phyloP scores from a whole-genome alignment of 805 yeast genomes.

The Ogataea nonfermentans region DNA sequence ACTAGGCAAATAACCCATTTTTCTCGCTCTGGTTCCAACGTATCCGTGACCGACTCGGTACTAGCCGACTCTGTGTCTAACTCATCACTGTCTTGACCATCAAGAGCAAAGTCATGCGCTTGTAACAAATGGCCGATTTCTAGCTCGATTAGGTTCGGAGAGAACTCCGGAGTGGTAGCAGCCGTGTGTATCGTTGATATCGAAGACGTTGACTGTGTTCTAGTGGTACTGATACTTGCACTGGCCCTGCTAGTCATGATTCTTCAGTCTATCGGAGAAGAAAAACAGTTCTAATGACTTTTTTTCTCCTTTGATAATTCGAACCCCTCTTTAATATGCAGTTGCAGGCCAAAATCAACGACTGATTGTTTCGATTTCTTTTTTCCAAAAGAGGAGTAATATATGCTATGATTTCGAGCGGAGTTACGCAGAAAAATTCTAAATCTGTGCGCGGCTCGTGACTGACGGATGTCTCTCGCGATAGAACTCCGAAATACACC shows the following conservation, averaged over 20 bases:
- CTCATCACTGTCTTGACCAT: slow-evolving; percentile 18
- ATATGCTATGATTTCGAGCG: slow-evolving; percentile 8
- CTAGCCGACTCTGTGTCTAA: slow-evolving; percentile 10
- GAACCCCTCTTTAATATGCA: slow-evolving; percentile 2
- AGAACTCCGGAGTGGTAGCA: slow-evolving; percentile 32
- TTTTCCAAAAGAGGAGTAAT: slow-evolving; percentile 12
- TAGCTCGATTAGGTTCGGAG: slow-evolving; percentile 28
- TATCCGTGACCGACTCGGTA: slow-evolving; percentile 8
- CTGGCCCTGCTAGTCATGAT: slow-evolving; percentile 18
- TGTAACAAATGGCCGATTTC: slow-evolving; percentile 31
- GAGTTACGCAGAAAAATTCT: slow-evolving; percentile 9
- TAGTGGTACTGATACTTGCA: slow-evolving; percentile 12
- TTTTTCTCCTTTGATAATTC: neutral
- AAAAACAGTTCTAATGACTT: slow-evolving; percentile 1
- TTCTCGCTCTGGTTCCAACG: slow-evolving; percentile 13
- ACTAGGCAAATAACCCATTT: slow-evolving; percentile 46
- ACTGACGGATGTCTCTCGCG: slow-evolving; percentile 5
- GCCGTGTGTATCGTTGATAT: slow-evolving; percentile 22
- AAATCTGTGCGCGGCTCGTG: slow-evolving; percentile 4
- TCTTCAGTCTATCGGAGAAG: no score
- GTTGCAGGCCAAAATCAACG: neutral
- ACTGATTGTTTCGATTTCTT: slow-evolving; percentile 4
- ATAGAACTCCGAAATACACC: slow-evolving; percentile 12
- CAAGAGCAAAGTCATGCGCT: slow-evolving; percentile 23
- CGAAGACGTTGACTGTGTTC: slow-evolving; percentile 26